Evolutionary conservation across 163 green algal genomes (phyloP), one percentile per base, ranked within the genome.

Genomic region (Smithsoniella earleae): DNA sequence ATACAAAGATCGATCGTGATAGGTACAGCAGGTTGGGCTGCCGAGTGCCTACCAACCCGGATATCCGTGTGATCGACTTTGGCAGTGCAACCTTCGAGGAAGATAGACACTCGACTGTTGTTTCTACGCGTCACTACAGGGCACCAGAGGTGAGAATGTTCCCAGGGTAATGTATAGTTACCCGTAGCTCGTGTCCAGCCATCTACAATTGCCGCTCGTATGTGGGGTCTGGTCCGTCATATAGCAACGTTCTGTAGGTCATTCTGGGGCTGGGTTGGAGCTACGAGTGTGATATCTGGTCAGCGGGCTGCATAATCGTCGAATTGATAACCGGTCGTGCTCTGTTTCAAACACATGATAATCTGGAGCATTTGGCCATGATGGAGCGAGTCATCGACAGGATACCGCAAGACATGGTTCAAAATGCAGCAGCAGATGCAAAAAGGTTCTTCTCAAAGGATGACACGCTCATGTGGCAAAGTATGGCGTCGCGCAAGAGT

Each of bases 241-340:
- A 49, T 49, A 13, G 10, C 13, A 22, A 22, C 40, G 13, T 49
- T 49, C 10, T 54, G 33, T 22, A 78, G 76, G 87, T 96, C 28
- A 96, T 98, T 64, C 82, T 98, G 62, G 92, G 91, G 2, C 62
- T 96, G 34, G 89, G 91, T n/a, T 98, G 93, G 93, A 89, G 82
- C 36, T 96, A 86, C 77, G 87, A 90, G 1, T 92, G 84, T 76
- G 93, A 98, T 82, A 83, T 97, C 69, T 98, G 93, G 93, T 92
- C 82, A 55, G 55, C 94, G n/a, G 93, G 93, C 20, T 98, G 93
- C 85, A 96, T 98, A 75, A 77, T 98, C 28, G 81, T 97, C 8
- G 93, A 98, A 84, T 86, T 98, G n/a, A 78, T 94, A 2, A 94
- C 89, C 44, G 89, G 88, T 77, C 63, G 72, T 30, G 63, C 73